Evolutionary conservation across 1,284 basidiomycete genomes (phyloP).

Genomic region (Malassezia yamatoensis): DNA sequence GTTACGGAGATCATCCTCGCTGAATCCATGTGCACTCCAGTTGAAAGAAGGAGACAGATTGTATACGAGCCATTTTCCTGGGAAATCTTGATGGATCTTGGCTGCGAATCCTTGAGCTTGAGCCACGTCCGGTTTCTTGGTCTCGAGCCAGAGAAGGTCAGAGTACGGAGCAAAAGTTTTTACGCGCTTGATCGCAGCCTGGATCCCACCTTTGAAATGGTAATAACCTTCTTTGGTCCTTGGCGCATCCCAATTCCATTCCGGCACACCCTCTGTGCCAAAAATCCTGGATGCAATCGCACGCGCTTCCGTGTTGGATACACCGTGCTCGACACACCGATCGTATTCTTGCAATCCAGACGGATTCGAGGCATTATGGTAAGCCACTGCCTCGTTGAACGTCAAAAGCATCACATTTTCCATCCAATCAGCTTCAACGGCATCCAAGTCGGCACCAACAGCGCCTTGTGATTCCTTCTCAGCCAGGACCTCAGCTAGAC

Average conservation of each 20-base stretch:
- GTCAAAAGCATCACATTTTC: constrained; percentile 54
- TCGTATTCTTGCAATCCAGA: constrained; percentile 52
- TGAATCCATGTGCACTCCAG: constrained; percentile 74
- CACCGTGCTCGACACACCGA: constrained; percentile 58
- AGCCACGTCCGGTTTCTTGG: constrained; percentile 68
- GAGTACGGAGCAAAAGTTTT: constrained; percentile 58
- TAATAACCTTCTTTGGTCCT: constrained; percentile 86
- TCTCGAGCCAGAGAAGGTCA: constrained; percentile 59
- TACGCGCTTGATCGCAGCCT: constrained; percentile 71
- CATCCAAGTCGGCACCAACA: constrained; percentile 33
- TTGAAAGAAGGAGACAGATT: constrained; percentile 90
- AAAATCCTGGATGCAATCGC: constrained; percentile 63
- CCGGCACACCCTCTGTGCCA: constrained; percentile 55
- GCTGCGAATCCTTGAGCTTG: constrained; percentile 70
- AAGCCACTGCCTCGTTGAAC: constrained; percentile 66
- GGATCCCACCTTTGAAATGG: constrained; percentile 72
- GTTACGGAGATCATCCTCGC: constrained; percentile 52
- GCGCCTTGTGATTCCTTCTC: constrained; percentile 34
- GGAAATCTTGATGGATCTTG: constrained; percentile 62
- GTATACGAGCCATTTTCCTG: constrained; percentile 80
- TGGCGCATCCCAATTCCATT: constrained; percentile 86
- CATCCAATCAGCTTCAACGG: constrained; percentile 45
- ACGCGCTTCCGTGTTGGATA: constrained; percentile 66
- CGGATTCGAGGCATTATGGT: constrained; percentile 35
- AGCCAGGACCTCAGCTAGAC: constrained; percentile 41